Evolutionary conservation across 345 rosid genomes (phyloP), one percentile per base, ranked within the genome.

Genomic region (Leavenworthia alabamica): DNA sequence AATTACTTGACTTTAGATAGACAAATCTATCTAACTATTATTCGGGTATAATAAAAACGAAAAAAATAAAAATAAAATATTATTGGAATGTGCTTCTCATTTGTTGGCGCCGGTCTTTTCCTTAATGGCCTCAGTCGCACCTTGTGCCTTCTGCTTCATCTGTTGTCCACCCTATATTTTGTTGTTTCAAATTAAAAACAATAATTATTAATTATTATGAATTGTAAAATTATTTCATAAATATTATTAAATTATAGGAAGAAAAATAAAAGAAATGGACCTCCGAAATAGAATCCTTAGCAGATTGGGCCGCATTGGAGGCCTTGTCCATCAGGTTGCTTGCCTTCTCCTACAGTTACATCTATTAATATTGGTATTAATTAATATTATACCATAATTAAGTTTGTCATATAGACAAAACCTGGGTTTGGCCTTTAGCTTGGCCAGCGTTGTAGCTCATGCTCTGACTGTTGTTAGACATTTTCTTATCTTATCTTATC

Each of bases 371-470:
- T 26, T 20, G 35, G 22, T 13, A 23, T 5, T 27, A 33, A 52
- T 44, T 32, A 8, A 16, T 26, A 31, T n/a, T n/a, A n/a, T n/a
- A n/a, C n/a, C n/a, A n/a, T n/a, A n/a, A n/a, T 5, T 22, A 53
- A 41, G 17, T 39, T 24, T 48, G 39, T 8, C 5, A 1, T 48
- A 15, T 14, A 16, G 33, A 46, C 11, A 17, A 67, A 49, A 80
- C 94, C 86, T 78, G 76, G 51, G 81, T 27, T 74, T 78, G 78
- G 77, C 83, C 86, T 61, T 83, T 72, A 74, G 81, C 80, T 67
- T 80, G 74, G 43, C 83, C 80, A 42, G 86, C 83, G 17, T 78
- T 60, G 78, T 62, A 77, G 68, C 80, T 66, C 82, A 81, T 66
- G 57, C 50, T 66, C 68, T 80, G 65, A 32, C 79, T 73, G 64